Percentiles rank a stretch among this genome's conserved stretches.
phyloP scores from a whole-genome alignment of 2,329 filamentous ascomycete species.

The Alternaria angustiovoidea region DNA sequence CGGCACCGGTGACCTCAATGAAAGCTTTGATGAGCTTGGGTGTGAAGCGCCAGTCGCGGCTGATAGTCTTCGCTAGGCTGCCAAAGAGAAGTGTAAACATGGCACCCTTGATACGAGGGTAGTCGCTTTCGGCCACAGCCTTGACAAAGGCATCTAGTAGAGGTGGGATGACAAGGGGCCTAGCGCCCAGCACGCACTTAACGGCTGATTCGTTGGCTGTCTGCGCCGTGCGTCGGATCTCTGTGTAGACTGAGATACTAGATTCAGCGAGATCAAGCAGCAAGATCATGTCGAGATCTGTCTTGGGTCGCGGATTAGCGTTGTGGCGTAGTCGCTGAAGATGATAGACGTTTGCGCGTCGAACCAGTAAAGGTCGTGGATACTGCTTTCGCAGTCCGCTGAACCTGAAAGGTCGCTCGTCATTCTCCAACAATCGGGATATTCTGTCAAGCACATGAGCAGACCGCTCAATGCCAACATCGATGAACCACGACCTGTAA shows the following conservation, averaged over 20 bases:
- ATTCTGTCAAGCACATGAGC: conserved; percentile 92
- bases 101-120: conserved; percentile 91
- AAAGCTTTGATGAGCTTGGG: conserved; percentile 89
- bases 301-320: conserved; percentile 84
- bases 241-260: conserved; percentile 89
- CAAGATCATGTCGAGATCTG: conserved; percentile 85
- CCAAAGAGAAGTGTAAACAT: conserved; percentile 92
- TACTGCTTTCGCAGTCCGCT: conserved; percentile 92
- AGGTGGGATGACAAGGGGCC: conserved; percentile 88
- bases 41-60: conserved; percentile 93
- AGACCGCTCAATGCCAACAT: conserved; percentile 94
- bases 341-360: conserved; percentile 93
- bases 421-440: conserved; percentile 81
- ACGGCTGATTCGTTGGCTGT: conserved; percentile 91
- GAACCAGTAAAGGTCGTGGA: conserved; percentile 88
- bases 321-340: conserved; percentile 94
- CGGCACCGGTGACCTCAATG: conserved; percentile 86
- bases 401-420: conserved; percentile 92
- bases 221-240: conserved; percentile 94
- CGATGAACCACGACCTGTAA: conserved; percentile 95
- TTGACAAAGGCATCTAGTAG: conserved; percentile 80
- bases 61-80: conserved; percentile 84
- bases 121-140: conserved; percentile 80
- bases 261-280: conserved; percentile 89
- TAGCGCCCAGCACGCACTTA: conserved; percentile 87